Percentiles rank a stretch among this genome's conserved stretches.
Evolutionary conservation across 345 rosid species (phyloP).

Genomic region (Boechera stricta): DNA sequence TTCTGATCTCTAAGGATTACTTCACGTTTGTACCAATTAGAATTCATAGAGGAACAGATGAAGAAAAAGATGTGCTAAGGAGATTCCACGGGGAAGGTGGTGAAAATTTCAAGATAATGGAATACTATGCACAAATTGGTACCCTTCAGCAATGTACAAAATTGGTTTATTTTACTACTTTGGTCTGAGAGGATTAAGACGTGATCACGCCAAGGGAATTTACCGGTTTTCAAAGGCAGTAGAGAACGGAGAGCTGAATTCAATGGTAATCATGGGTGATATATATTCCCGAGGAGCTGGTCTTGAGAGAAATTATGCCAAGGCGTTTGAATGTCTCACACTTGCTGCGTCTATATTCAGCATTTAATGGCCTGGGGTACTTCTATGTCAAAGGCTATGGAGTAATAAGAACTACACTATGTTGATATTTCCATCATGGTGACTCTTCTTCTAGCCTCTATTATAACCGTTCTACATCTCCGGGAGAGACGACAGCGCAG

Average conservation of each 20-base stretch:
- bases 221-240: constrained; percentile 85
- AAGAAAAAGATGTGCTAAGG: constrained; percentile 80
- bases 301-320: constrained; percentile 86
- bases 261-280: constrained; percentile 97
- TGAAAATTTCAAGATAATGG: constrained; percentile 91
- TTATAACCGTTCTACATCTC: no score
- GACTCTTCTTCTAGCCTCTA: no score
- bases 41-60: constrained; percentile 87
- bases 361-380: constrained; percentile 90
- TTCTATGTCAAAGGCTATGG: constrained; percentile 90
- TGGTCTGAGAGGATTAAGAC: constrained; percentile 90
- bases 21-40: constrained; percentile 81
- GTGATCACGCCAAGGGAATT: constrained; percentile 84
- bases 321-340: constrained; percentile 80
- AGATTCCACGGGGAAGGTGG: constrained; percentile 85
- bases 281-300: constrained; percentile 96
- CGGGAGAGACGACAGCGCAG: no score
- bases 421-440: no score
- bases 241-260: constrained; percentile 82
- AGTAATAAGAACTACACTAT: constrained; percentile 62
- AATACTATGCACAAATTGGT: constrained; percentile 92
- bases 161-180: constrained; percentile 89
- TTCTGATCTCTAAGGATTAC: constrained; percentile 83
- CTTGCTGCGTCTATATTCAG: constrained; percentile 85
- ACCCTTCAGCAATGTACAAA: constrained; percentile 82